These are phyloP conservation scores for Agaricus sinodeliciosus DNA, from an alignment of 768 basidiomycete genomes.

Conservation along the genomic window DNA sequence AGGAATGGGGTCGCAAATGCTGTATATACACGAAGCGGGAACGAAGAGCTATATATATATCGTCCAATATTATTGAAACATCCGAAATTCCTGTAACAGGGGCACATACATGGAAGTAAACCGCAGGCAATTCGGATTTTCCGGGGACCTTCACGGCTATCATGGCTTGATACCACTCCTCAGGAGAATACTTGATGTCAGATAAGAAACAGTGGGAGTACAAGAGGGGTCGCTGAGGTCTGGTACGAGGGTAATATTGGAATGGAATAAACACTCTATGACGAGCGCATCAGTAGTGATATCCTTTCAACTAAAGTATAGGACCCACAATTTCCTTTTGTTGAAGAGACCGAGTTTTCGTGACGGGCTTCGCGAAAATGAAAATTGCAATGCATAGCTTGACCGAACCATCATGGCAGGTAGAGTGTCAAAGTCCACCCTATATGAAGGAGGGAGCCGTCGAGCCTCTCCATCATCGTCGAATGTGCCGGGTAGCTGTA, in stretches of 20 bases:
- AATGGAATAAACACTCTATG: conserved; percentile 44
- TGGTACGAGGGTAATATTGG: conserved; percentile 44
- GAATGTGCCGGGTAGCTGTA: conserved; percentile 41
- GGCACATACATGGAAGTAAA: conserved; percentile 45
- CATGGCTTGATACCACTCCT: conserved; percentile 55
- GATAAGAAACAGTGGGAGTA: conserved; percentile 44
- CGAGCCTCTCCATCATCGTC: conserved; percentile 23
- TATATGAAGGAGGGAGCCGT: conserved; percentile 46
- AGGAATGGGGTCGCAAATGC: conserved; percentile 49
- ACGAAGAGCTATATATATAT: conserved; percentile 45
- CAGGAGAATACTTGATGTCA: conserved; percentile 53
- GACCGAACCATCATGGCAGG: conserved; percentile 33
- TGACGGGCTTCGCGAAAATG: conserved; percentile 29
- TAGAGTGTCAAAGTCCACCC: conserved; percentile 22
- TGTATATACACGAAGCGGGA: conserved; percentile 49
- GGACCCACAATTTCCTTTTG: conserved; percentile 37
- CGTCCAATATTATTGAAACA: not conserved
- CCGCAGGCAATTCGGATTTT: conserved; percentile 26
- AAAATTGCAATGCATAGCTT: conserved; percentile 40
- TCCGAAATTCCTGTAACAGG: not conserved
- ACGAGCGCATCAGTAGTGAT: conserved; percentile 2
- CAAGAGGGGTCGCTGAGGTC: conserved; percentile 50
- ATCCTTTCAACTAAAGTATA: not conserved
- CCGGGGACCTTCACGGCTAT: conserved; percentile 34
- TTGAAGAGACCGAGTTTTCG: conserved; percentile 38